Percentiles rank a stretch among this genome's conserved stretches.
These are phyloP conservation scores for Akanthomyces dipterigenus DNA, from an alignment of 2,329 filamentous ascomycete species.

Conservation along the genomic window DNA sequence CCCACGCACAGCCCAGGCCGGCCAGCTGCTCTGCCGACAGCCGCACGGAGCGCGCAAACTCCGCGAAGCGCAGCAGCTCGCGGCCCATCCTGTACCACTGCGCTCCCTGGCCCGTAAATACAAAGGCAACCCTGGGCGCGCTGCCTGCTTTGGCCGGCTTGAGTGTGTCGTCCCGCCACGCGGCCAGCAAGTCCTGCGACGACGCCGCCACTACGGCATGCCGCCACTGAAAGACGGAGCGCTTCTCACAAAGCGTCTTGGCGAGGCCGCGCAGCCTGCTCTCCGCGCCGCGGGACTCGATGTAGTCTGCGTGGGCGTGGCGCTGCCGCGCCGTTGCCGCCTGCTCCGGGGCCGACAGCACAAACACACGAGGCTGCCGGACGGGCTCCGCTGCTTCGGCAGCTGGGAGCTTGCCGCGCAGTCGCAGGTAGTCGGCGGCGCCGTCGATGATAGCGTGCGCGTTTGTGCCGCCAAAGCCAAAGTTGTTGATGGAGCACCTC, in stretches of 20 bases:
- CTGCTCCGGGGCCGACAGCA: slow-evolving; percentile 27
- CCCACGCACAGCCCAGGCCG: slow-evolving; percentile 18
- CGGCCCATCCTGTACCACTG: slow-evolving; percentile 30
- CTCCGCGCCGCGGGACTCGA: not conserved
- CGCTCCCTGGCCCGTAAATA: slow-evolving; percentile 32
- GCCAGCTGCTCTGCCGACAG: slow-evolving; percentile 9
- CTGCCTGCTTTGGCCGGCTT: not conserved
- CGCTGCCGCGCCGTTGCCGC: not conserved
- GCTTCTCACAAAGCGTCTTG: not conserved
- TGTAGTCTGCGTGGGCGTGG: not conserved
- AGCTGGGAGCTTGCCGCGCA: not conserved
- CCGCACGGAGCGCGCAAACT: slow-evolving; percentile 8
- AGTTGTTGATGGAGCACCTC: slow-evolving; percentile 16
- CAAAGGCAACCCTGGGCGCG: slow-evolving; percentile 7
- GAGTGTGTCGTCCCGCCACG: not conserved
- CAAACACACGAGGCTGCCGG: slow-evolving; percentile 18
- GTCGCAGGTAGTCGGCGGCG: not conserved
- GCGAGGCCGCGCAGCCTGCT: not conserved
- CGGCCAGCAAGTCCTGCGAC: slow-evolving; percentile 11
- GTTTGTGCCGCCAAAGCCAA: slow-evolving; percentile 19
- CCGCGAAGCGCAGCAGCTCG: slow-evolving; percentile 20
- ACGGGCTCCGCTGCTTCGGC: not conserved
- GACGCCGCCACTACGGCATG: slow-evolving; percentile 32
- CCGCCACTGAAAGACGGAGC: slow-evolving; percentile 32
- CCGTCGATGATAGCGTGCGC: slow-evolving; percentile 18